Base-by-base conservation (phyloP, 2,329 filamentous ascomycete genomes). In the Aspergillus latus region DNA sequence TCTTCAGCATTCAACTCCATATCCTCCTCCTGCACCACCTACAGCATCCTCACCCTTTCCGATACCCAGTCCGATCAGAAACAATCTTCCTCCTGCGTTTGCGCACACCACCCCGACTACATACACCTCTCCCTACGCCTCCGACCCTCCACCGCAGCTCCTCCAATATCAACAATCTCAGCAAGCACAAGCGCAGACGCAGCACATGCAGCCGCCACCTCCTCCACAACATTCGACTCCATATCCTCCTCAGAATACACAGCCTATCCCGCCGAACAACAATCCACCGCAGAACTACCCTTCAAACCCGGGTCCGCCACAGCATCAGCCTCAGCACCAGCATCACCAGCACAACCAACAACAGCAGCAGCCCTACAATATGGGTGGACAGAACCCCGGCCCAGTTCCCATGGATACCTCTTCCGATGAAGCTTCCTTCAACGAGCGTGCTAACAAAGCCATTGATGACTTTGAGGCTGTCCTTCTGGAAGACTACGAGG, bases 391-490 rank as follows among this genome's bases (percentile, higher is more conserved):
- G 40, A 66, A 65, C 28, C 57, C 60, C 21, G 62, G 51, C 13
- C 54, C 62, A 4, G 57, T 59, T 8, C 53, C 63, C n/a, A 58
- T 62, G 57, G 57, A 61, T 32, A 58, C 57, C n/a, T 62, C 57
- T 21, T 63, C 68, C 45, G 69, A 72, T 29, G 65, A 68, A 29
- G 67, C 69, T 3, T 72, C 70, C 11, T 76, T 76, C 66, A 68
- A 67, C 52, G 71, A 74, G 11, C 69, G 73, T 29, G 74, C 74
- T 9, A 74, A 72, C 62, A 75, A 76, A 62, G 74, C 74, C 21
- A 76, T 76, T 52, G 74, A 76, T 54, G 73, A 76, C 59, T 76
- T 76, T 49, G 74, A 76, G 57, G 71, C 73, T 15, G 74, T 76
- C 10, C 68, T 76, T 11, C 74, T 76, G 68, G 74, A 76, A 57